phyloP scores from a whole-genome alignment of 164 flowering plant genomes.

The Piper betle region DNA sequence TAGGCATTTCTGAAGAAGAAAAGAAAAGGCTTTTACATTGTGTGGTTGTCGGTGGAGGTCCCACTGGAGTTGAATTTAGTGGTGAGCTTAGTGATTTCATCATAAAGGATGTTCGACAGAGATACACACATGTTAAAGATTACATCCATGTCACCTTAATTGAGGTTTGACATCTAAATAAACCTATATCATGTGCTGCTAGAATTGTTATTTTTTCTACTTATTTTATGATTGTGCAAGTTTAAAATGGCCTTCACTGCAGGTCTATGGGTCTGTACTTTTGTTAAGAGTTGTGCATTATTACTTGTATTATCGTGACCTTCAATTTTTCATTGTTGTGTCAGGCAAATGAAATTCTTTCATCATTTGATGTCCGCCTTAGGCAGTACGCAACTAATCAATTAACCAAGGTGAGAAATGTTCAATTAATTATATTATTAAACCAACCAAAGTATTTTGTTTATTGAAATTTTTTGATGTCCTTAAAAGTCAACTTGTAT shows the following conservation, averaged over 20 bases:
- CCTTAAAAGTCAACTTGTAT: no score
- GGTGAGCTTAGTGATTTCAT: constrained; percentile 99
- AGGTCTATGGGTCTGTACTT: neutral
- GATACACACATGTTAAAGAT: constrained; percentile 89
- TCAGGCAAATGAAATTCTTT: constrained; percentile 93
- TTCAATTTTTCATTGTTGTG: constrained; percentile 6
- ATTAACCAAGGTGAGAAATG: constrained; percentile 57
- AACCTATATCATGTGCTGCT: neutral
- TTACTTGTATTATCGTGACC: neutral
- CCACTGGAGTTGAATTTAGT: constrained; percentile 98
- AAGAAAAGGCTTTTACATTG: constrained; percentile 74
- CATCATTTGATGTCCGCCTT: constrained; percentile 96
- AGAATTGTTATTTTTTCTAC: neutral
- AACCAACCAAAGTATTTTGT: no score
- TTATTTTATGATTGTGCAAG: neutral
- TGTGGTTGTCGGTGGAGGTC: constrained; percentile 99
- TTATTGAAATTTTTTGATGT: neutral
- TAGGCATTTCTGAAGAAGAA: constrained; percentile 84
- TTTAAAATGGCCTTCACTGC: neutral
- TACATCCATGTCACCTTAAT: constrained; percentile 84
- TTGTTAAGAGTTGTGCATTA: neutral
- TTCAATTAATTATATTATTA: neutral
- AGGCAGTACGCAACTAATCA: constrained; percentile 78
- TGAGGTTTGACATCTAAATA: constrained; percentile 42
- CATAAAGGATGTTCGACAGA: constrained; percentile 67